Conservation (phyloP, 441 rosid genomes). For the Melastoma candidum region DNA sequence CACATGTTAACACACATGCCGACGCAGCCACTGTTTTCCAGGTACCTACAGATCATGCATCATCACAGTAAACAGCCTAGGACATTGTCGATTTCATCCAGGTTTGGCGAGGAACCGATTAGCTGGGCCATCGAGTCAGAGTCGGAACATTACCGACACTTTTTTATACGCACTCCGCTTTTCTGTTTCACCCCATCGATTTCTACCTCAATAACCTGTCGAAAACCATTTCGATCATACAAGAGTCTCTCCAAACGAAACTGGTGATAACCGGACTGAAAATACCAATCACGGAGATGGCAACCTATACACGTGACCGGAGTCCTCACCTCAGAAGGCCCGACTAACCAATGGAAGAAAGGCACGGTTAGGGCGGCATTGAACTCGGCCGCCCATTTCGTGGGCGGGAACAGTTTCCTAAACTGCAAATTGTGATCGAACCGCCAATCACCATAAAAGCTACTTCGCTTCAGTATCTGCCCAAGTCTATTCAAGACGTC, state of each 20-base stretch:
- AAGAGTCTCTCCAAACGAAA: not conserved
- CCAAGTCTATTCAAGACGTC: not conserved
- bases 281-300: not conserved
- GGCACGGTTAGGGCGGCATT: slow-evolving; percentile 92
- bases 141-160: slow-evolving; percentile 51
- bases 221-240: slow-evolving; percentile 4
- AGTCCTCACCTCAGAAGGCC: slow-evolving; percentile 66
- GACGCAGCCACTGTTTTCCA: slow-evolving; percentile 95
- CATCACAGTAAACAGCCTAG: not conserved
- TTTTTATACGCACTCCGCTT: slow-evolving; percentile 85
- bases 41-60: slow-evolving; percentile 37
- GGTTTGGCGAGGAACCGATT: not conserved
- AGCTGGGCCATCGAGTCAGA: not conserved
- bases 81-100: too few relatives aligned
- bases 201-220: slow-evolving; percentile 80
- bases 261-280: not conserved
- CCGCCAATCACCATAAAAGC: not conserved
- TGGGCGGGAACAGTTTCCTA: slow-evolving; percentile 78
- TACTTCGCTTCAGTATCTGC: not conserved
- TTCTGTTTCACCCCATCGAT: slow-evolving; percentile 75
- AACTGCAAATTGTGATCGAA: slow-evolving; percentile 37
- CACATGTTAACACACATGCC: slow-evolving; percentile 98
- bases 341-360: slow-evolving; percentile 89
- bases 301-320: not conserved
- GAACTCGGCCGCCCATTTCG: slow-evolving; percentile 93